Conservation (phyloP, 306 rosid genomes). For the Vigna angularis region DNA sequence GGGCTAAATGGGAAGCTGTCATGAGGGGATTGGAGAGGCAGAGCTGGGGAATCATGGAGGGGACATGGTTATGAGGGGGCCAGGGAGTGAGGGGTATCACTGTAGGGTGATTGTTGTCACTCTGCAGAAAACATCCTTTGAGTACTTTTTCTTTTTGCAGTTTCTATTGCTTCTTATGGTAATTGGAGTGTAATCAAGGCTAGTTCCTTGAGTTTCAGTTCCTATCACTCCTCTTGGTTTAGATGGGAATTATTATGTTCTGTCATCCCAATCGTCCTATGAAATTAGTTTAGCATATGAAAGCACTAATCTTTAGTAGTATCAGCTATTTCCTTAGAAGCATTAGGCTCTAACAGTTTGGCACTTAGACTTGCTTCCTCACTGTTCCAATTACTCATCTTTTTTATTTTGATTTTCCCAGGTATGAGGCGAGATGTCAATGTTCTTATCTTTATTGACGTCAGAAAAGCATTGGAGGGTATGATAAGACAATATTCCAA, state of each 20-base stretch:
- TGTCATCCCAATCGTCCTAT: not conserved
- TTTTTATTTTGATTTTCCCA: slow-evolving; percentile 32
- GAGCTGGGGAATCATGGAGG: not conserved
- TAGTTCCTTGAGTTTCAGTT: not conserved
- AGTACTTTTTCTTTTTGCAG: not conserved
- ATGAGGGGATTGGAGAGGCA: not conserved
- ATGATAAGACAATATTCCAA: slow-evolving; percentile 33
- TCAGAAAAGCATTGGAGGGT: slow-evolving; percentile 83
- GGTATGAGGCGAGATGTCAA: slow-evolving; percentile 90
- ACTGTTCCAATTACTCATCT: slow-evolving; percentile 18
- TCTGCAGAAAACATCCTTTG: not conserved
- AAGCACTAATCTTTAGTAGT: slow-evolving; percentile 10
- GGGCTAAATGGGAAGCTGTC: not conserved
- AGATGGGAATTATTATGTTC: not conserved
- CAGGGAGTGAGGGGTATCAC: not conserved
- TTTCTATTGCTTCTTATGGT: not conserved
- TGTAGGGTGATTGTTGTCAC: not conserved
- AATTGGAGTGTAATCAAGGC: not conserved
- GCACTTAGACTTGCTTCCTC: not conserved
- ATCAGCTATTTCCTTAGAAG: slow-evolving; percentile 21
- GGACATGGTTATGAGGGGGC: not conserved
- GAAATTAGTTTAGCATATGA: not conserved
- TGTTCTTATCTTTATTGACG: slow-evolving; percentile 74
- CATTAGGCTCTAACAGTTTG: not conserved
- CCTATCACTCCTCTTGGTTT: slow-evolving; percentile 5